Conservation (phyloP, 768 basidiomycete species). For the Hericium coralloides region DNA sequence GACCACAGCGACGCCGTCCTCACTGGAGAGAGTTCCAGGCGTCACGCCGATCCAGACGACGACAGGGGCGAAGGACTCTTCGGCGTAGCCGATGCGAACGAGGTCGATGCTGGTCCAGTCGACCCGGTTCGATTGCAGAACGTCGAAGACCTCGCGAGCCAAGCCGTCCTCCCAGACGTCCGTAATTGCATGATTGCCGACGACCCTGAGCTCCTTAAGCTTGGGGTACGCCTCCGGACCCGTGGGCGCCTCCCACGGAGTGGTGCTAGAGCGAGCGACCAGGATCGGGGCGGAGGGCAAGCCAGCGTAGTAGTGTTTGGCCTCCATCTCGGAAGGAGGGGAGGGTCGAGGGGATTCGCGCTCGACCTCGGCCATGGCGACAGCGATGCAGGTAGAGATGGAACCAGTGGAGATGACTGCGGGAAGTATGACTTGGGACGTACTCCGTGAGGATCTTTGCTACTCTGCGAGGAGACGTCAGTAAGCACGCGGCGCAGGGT, state of each 20-base stretch:
- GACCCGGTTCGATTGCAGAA: conserved; percentile 10
- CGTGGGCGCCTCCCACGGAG: not conserved
- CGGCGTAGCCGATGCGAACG: conserved; percentile 11
- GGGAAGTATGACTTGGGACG: no score
- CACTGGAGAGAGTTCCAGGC: conserved; percentile 19
- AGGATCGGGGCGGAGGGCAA: not conserved
- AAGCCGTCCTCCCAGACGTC: conserved; percentile 11
- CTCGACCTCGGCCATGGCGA: no score
- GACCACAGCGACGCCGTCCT: conserved; percentile 21
- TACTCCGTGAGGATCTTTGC: no score
- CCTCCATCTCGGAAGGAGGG: not conserved
- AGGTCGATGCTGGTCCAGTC: conserved; percentile 14
- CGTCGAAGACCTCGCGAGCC: conserved; percentile 1
- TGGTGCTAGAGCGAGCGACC: not conserved
- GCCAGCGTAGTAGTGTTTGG: not conserved
- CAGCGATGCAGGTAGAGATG: no score
- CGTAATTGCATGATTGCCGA: conserved; percentile 16
- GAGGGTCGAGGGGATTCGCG: no score
- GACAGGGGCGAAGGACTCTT: conserved; percentile 12
- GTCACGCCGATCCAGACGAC: conserved; percentile 26
- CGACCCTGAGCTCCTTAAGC: not conserved
- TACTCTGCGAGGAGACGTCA: no score
- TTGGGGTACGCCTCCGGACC: not conserved
- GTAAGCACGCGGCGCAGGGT: no score
- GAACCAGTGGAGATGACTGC: no score